Conservation (phyloP, 2,329 filamentous ascomycete species). For the Botrytis pseudocinerea region DNA sequence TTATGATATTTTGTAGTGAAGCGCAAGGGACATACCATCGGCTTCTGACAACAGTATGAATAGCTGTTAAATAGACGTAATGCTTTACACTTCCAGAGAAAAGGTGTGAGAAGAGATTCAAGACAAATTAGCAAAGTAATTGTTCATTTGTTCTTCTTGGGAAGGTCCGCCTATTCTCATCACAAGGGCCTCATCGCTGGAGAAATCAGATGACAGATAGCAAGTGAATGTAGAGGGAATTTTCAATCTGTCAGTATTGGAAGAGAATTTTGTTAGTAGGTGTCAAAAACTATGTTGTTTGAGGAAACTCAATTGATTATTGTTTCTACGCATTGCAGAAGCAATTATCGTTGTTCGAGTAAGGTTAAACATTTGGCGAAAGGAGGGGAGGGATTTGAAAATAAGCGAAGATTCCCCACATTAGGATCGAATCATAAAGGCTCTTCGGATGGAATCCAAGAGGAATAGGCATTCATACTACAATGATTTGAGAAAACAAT, state of each 20-base stretch:
- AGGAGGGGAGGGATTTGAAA: not conserved
- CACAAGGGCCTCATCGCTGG: not conserved
- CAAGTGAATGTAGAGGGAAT: not conserved
- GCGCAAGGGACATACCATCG: too few relatives aligned
- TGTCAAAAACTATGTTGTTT: too few relatives aligned
- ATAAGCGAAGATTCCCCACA: not conserved
- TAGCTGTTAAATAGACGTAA: too few relatives aligned
- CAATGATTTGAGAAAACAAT: not conserved
- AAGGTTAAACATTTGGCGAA: not conserved
- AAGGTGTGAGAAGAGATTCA: too few relatives aligned
- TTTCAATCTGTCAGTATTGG: not conserved
- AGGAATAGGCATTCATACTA: too few relatives aligned
- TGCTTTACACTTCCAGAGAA: too few relatives aligned
- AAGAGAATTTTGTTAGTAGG: not conserved
- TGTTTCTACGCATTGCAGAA: not conserved
- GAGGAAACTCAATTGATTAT: not conserved
- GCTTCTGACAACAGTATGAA: too few relatives aligned
- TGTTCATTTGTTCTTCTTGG: not conserved
- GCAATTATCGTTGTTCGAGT: not conserved
- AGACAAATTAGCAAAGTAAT: too few relatives aligned
- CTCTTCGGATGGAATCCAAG: not conserved
- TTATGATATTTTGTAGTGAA: too few relatives aligned
- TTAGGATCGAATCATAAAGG: not conserved
- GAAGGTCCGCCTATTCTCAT: not conserved
- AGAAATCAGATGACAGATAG: not conserved